Conservation (phyloP, 176 grass and related monocot species). For the Eremochloa ophiuroides region DNA sequence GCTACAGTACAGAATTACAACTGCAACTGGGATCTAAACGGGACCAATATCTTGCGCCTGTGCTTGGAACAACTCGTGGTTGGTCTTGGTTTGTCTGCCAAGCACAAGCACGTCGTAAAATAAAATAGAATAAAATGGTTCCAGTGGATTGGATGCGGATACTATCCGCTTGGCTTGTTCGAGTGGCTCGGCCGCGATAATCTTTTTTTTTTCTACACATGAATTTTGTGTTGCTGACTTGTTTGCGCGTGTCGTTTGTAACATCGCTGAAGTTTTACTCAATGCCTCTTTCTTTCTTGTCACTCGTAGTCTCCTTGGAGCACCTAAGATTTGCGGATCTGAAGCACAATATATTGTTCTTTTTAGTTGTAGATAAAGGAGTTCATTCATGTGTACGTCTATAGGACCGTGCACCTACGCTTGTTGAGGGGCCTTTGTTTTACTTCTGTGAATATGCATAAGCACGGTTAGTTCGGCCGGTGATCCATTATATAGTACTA, state of each 20-base stretch:
- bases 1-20: too few relatives aligned
- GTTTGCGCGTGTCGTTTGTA: not conserved
- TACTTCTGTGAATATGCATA: not conserved
- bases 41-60: conserved; percentile 33
- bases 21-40: too few relatives aligned
- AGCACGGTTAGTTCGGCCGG: too few relatives aligned
- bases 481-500: too few relatives aligned
- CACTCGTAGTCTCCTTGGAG: too few relatives aligned
- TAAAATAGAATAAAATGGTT: not conserved
- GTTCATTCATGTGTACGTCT: not conserved
- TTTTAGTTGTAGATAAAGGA: too few relatives aligned
- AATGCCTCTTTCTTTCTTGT: not conserved
- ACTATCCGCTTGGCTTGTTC: not conserved
- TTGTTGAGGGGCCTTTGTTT: not conserved
- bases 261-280: not conserved
- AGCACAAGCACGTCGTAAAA: not conserved
- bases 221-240: not conserved
- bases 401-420: not conserved
- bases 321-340: not conserved
- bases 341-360: not conserved
- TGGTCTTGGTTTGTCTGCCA: not conserved
- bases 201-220: not conserved
- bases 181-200: not conserved
- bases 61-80: conserved; percentile 8
- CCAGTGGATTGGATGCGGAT: not conserved